These are phyloP conservation scores for Erysimum cheiri DNA, from an alignment of 441 rosid genomes.

Conservation along the genomic window DNA sequence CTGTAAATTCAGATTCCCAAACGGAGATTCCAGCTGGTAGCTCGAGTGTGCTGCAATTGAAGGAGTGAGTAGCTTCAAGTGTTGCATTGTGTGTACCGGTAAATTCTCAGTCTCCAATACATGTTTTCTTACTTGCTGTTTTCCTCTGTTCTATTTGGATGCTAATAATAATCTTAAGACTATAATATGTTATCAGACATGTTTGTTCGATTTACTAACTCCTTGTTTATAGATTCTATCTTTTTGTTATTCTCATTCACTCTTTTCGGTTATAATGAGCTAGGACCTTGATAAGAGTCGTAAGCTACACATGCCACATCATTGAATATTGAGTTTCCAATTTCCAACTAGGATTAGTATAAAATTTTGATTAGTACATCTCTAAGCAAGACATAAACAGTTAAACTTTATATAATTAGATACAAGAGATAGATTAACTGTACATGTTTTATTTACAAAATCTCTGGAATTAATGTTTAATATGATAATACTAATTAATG, in stretches of 20 bases:
- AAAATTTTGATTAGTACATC: not conserved
- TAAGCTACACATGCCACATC: not conserved
- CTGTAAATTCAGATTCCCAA: constrained; percentile 43
- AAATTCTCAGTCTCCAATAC: constrained; percentile 18
- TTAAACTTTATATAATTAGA: constrained; percentile 8
- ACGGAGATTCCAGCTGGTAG: constrained; percentile 53
- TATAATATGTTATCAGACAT: constrained; percentile 6
- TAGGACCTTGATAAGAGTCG: too few species aligned
- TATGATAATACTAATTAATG: constrained; percentile 18
- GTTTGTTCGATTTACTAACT: not conserved
- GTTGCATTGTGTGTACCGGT: not conserved
- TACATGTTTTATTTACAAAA: constrained; percentile 41
- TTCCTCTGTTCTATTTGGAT: constrained; percentile 5
- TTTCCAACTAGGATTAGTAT: not conserved
- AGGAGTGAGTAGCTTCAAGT: constrained; percentile 53
- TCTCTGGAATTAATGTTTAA: constrained; percentile 16
- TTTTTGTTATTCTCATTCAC: too few species aligned
- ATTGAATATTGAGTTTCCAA: not conserved
- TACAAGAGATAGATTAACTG: constrained; percentile 29
- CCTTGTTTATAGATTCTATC: too few species aligned
- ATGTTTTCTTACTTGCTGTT: not conserved
- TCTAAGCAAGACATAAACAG: constrained; percentile 19
- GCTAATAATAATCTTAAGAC: not conserved
- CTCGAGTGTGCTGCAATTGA: constrained; percentile 50
- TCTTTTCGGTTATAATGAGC: too few species aligned